Conservation (phyloP, 352 stramenopile species). For the Globisporangium polare region DNA sequence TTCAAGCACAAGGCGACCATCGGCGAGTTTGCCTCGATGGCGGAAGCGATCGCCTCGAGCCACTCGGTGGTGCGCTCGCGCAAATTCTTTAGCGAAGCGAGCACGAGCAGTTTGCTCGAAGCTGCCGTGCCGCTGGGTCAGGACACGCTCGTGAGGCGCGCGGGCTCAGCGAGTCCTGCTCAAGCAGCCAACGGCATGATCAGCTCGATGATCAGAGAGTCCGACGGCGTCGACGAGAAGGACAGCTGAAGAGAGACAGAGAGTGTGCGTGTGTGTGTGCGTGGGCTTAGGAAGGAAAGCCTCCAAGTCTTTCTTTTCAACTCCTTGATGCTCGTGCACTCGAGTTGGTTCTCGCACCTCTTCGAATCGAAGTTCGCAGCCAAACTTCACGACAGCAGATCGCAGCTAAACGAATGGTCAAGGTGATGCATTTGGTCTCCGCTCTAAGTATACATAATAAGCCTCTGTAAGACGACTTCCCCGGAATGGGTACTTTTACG, state of each 20-base stretch:
- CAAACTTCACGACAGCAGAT: not conserved
- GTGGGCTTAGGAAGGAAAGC: too few species aligned
- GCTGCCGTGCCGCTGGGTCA: not conserved
- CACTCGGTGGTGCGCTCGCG: not conserved
- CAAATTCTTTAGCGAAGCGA: not conserved
- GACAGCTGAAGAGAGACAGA: not conserved
- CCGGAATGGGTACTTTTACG: not conserved
- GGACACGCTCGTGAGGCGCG: not conserved
- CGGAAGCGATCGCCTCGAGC: not conserved
- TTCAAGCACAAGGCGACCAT: not conserved
- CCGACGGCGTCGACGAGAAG: not conserved
- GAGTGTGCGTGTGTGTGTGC: too few species aligned
- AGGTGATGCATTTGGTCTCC: not conserved
- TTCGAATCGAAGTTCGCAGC: not conserved
- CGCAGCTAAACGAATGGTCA: not conserved
- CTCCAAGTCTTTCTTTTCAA: not conserved
- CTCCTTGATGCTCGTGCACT: too few species aligned
- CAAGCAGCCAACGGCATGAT: not conserved
- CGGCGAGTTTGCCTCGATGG: not conserved
- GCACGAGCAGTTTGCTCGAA: conserved; percentile 1
- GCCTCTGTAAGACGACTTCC: too few species aligned
- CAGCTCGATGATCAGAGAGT: not conserved
- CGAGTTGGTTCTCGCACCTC: too few species aligned
- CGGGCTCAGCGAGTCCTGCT: too few species aligned
- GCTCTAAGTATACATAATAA: not conserved